Conservation (phyloP, 306 rosid genomes). For the Prunus mira region DNA sequence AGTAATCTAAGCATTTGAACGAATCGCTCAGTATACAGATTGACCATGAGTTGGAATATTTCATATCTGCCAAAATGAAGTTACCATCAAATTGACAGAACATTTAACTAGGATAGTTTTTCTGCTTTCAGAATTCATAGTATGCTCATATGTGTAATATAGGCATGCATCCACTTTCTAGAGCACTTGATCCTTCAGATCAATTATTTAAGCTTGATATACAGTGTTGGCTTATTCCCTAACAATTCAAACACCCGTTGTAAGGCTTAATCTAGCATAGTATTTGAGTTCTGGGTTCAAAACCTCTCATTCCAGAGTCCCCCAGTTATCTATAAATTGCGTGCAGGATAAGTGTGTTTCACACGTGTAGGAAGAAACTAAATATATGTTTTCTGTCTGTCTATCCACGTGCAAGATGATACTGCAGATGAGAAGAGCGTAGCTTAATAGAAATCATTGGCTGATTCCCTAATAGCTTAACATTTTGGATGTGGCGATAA, state of each 20-base stretch:
- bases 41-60: conserved; percentile 95
- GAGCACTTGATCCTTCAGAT: background rate
- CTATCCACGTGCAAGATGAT: background rate
- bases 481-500: background rate
- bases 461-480: background rate
- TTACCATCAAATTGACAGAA: background rate
- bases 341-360: background rate
- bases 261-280: background rate
- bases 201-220: background rate
- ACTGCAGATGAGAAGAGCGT: background rate
- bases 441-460: background rate
- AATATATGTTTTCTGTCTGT: background rate
- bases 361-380: background rate
- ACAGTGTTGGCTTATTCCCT: background rate
- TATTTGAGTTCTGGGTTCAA: background rate
- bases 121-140: background rate
- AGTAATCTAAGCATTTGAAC: conserved; percentile 96
- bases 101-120: background rate
- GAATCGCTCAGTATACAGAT: conserved; percentile 91
- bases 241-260: background rate
- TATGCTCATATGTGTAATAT: background rate
- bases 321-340: background rate
- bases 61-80: conserved; percentile 69
- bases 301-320: background rate
- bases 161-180: conserved; percentile 2